These are phyloP conservation scores for Dictyostelium intermedium DNA, from an alignment of 78 protist species.

Conservation along the genomic window DNA sequence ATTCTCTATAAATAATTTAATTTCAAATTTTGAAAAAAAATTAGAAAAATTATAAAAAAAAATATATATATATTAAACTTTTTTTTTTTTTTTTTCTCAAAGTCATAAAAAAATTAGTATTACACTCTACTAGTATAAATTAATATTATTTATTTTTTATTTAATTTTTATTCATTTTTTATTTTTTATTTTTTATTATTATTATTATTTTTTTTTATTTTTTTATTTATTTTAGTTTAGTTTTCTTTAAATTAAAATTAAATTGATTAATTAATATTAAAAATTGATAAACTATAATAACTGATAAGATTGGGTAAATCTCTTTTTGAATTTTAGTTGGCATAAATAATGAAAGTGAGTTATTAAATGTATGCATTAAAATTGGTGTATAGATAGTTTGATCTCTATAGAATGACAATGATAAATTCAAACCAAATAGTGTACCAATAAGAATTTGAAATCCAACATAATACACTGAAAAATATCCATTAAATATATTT, in stretches of 20 bases:
- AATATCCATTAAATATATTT: neutral
- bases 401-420: neutral
- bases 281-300: neutral
- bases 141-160: too few relatives aligned
- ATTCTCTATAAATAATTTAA: neutral
- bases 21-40: neutral
- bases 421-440: conserved; percentile 26
- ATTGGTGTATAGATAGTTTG: conserved; percentile 15
- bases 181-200: neutral
- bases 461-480: neutral
- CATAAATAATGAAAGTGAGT: conserved; percentile 16
- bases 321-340: neutral
- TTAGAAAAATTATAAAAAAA: neutral
- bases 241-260: neutral
- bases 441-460: conserved; percentile 18
- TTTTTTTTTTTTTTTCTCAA: neutral
- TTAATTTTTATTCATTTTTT: neutral
- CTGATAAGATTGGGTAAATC: neutral
- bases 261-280: neutral
- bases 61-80: too few relatives aligned
- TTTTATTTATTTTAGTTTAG: neutral
- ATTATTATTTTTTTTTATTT: neutral
- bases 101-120: too few relatives aligned
- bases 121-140: too few relatives aligned
- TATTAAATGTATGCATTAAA: conserved; percentile 35